These are phyloP conservation scores for Anacardium occidentale DNA, from an alignment of 345 rosid species.

Conservation along the genomic window DNA sequence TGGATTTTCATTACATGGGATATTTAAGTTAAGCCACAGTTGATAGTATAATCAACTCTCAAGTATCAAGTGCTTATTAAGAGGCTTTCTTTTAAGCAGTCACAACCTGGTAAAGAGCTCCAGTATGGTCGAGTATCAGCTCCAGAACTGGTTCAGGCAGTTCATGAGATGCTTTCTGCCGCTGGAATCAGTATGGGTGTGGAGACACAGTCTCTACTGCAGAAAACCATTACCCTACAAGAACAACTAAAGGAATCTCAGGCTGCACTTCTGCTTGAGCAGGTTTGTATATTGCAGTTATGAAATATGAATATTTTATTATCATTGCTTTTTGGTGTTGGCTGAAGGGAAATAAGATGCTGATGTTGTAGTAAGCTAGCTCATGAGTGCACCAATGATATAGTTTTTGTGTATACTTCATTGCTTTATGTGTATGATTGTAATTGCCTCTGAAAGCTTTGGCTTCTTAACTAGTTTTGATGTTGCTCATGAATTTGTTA, in stretches of 20 bases:
- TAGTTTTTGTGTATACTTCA: not conserved
- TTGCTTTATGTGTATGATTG: not conserved
- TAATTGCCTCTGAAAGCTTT: not conserved
- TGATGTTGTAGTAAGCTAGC: not conserved
- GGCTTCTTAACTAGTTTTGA: not conserved
- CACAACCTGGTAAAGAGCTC: slow-evolving; percentile 54
- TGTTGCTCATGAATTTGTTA: not conserved
- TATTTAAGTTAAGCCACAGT: not conserved
- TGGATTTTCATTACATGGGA: no score
- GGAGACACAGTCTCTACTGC: slow-evolving; percentile 77
- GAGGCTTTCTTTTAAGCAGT: slow-evolving; percentile 9
- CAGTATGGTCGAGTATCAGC: slow-evolving; percentile 81
- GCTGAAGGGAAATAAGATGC: not conserved
- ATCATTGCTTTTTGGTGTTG: not conserved
- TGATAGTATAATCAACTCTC: not conserved
- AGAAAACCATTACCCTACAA: slow-evolving; percentile 66
- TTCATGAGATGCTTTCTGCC: slow-evolving; percentile 89
- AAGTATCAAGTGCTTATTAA: slow-evolving; percentile 6
- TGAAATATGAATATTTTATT: not conserved
- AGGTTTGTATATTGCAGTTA: slow-evolving; percentile 45
- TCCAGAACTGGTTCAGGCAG: slow-evolving; percentile 80
- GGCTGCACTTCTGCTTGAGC: slow-evolving; percentile 75
- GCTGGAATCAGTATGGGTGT: slow-evolving; percentile 81
- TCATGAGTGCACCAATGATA: not conserved
- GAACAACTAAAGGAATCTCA: slow-evolving; percentile 75